A percentile compares a stretch with the other conserved stretches of the same genome.
Conservation (phyloP, 306 rosid genomes). For the Trifolium fragiferum region DNA sequence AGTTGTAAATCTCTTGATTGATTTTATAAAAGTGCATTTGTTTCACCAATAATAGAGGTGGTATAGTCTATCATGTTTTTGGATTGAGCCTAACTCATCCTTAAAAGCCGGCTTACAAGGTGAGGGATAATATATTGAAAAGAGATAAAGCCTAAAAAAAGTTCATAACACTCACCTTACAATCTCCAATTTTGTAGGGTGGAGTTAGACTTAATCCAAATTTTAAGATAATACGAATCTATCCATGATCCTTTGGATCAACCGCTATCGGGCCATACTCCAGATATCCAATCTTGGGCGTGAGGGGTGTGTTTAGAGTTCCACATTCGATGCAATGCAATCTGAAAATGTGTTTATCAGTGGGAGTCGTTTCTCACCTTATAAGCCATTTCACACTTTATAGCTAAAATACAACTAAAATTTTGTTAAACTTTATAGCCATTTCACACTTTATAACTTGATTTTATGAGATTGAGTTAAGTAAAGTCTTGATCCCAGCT, state of each 20-base stretch:
- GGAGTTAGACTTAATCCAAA: not conserved
- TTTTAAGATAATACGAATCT: not conserved
- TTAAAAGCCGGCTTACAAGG: not conserved
- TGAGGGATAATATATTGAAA: not conserved
- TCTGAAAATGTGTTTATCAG: not conserved
- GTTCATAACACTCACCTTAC: not conserved
- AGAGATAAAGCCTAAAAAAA: not conserved
- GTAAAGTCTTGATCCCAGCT: not conserved
- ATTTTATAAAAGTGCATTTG: not conserved
- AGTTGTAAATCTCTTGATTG: conserved; percentile 2
- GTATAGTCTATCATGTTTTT: not conserved
- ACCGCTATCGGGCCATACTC: not conserved
- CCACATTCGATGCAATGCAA: not conserved
- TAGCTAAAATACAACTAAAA: not conserved
- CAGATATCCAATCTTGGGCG: not conserved
- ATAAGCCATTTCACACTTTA: not conserved
- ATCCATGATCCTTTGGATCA: not conserved
- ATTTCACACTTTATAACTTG: not conserved
- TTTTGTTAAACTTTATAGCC: not conserved
- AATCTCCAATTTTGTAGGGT: not conserved
- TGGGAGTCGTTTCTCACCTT: not conserved
- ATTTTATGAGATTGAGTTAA: not conserved
- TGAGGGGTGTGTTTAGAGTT: not conserved
- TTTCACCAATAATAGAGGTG: not conserved
- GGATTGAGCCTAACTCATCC: not conserved